Percentiles rank a stretch among this genome's conserved stretches.
Conservation (phyloP, 2,329 filamentous ascomycete genomes). For the Pyricularia grisea region DNA sequence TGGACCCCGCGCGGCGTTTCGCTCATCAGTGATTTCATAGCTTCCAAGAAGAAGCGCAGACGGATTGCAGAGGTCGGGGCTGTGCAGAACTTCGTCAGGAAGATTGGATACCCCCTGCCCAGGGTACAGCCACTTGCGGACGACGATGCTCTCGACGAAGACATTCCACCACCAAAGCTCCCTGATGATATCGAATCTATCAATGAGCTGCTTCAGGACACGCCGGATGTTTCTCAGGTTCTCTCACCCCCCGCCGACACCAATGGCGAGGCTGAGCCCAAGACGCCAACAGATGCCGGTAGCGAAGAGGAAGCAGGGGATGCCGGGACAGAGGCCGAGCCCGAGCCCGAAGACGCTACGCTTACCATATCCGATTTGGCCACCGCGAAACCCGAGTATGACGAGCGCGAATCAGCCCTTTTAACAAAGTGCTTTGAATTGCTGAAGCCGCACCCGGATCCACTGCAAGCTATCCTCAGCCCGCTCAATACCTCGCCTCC, state of each 20-base stretch:
- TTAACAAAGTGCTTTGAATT: slow-evolving; percentile 50
- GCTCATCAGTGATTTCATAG: slow-evolving; percentile 79
- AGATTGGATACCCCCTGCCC: slow-evolving; percentile 40
- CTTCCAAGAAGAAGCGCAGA: slow-evolving; percentile 61
- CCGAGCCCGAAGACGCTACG: slow-evolving; percentile 15
- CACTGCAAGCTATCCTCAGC: slow-evolving; percentile 44
- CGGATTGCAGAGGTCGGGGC: slow-evolving; percentile 74
- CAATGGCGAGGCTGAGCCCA: slow-evolving; percentile 15
- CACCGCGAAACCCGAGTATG: slow-evolving; percentile 28
- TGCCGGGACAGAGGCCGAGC: slow-evolving; percentile 12
- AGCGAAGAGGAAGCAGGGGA: slow-evolving; percentile 18
- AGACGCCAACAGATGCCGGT: slow-evolving; percentile 1
- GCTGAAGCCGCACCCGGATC: slow-evolving; percentile 54
- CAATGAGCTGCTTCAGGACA: slow-evolving; percentile 49
- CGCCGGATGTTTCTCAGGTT: slow-evolving; percentile 35
- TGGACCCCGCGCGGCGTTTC: slow-evolving; percentile 90
- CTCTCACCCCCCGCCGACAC: not conserved
- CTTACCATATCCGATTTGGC: slow-evolving; percentile 8
- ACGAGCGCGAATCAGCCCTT: slow-evolving; percentile 34
- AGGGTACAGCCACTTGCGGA: slow-evolving; percentile 19
- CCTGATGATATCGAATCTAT: slow-evolving; percentile 40
- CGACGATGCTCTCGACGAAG: slow-evolving; percentile 26
- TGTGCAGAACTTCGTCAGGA: slow-evolving; percentile 56
- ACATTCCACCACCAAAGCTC: slow-evolving; percentile 21
- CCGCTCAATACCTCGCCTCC: slow-evolving; percentile 60